These are phyloP conservation scores for Puccinia polysora DNA, from an alignment of 1,284 basidiomycete genomes.

Conservation along the genomic window DNA sequence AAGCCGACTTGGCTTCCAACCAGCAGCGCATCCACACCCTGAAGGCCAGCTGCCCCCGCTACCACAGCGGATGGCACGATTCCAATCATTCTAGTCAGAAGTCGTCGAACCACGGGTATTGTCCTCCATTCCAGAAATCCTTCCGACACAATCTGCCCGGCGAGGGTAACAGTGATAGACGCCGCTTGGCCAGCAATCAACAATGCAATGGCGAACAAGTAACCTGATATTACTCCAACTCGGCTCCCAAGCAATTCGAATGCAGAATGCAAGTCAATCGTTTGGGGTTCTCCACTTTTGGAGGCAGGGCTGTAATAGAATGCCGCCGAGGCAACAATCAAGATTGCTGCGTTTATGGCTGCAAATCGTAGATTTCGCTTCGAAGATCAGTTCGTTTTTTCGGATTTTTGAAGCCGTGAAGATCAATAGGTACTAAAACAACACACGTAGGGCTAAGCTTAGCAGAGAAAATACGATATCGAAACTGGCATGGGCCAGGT, in stretches of 20 bases:
- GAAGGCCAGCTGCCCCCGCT: constrained; percentile 67
- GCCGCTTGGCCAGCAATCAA: constrained; percentile 86
- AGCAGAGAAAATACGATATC: constrained; percentile 53
- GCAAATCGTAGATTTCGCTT: not conserved
- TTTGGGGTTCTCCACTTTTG: constrained; percentile 50
- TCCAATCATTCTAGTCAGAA: constrained; percentile 76
- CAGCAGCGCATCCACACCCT: constrained; percentile 74
- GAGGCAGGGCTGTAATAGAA: constrained; percentile 58
- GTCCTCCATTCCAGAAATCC: constrained; percentile 88
- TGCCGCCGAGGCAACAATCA: constrained; percentile 59
- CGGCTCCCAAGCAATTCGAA: constrained; percentile 65
- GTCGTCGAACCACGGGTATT: constrained; percentile 71
- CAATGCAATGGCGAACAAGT: constrained; percentile 78
- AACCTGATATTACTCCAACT: constrained; percentile 69
- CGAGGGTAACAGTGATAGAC: constrained; percentile 83
- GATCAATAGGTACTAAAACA: constrained; percentile 50
- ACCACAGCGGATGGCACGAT: constrained; percentile 81
- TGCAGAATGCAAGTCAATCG: constrained; percentile 76
- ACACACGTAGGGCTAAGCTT: constrained; percentile 48
- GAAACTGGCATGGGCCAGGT: constrained; percentile 51
- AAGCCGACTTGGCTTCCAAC: constrained; percentile 83
- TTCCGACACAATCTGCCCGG: constrained; percentile 85
- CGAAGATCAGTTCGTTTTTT: constrained; percentile 62
- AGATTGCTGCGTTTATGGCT: constrained; percentile 52
- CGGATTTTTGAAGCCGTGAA: constrained; percentile 75